Percentiles rank a stretch among this genome's conserved stretches.
phyloP scores from a whole-genome alignment of 345 rosid species.

The Arabidopsis thaliana region DNA sequence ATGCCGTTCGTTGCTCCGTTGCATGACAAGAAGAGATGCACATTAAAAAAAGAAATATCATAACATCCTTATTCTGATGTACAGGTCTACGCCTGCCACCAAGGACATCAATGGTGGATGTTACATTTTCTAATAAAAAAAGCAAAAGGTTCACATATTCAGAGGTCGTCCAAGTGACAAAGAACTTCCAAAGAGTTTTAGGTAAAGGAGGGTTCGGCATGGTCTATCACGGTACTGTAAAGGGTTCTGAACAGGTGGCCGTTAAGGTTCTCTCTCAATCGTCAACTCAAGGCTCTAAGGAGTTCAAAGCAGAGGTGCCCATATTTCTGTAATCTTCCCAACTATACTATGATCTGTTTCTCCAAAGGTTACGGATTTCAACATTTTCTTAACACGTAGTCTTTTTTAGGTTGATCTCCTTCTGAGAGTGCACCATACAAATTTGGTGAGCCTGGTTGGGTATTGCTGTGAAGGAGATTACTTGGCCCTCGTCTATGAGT shows the following conservation, averaged over 20 bases:
- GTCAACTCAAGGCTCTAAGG: conserved; percentile 45
- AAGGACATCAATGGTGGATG: neutral
- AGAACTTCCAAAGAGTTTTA: conserved; percentile 41
- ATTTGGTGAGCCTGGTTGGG: conserved; percentile 50
- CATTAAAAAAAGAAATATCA: neutral
- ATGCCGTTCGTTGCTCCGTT: neutral
- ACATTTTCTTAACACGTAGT: neutral
- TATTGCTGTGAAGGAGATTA: conserved; percentile 50
- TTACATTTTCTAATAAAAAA: conserved; percentile 5
- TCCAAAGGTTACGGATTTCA: neutral
- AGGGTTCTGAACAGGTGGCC: conserved; percentile 49
- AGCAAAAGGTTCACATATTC: conserved; percentile 28
- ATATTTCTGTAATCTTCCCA: neutral
- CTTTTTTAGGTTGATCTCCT: conserved; percentile 50
- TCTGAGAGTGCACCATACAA: conserved; percentile 52
- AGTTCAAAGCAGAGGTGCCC: conserved; percentile 37
- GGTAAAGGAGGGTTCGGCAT: conserved; percentile 61
- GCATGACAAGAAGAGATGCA: neutral
- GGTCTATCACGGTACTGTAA: conserved; percentile 48
- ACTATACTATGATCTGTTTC: neutral
- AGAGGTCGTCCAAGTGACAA: conserved; percentile 45
- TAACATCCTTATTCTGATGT: neutral
- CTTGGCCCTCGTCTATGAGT: conserved; percentile 52
- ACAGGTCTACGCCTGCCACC: neutral
- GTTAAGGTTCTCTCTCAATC: conserved; percentile 53